Conservation (phyloP, 192 early-diverging fungal species). For the Allomyces javanicus region DNA sequence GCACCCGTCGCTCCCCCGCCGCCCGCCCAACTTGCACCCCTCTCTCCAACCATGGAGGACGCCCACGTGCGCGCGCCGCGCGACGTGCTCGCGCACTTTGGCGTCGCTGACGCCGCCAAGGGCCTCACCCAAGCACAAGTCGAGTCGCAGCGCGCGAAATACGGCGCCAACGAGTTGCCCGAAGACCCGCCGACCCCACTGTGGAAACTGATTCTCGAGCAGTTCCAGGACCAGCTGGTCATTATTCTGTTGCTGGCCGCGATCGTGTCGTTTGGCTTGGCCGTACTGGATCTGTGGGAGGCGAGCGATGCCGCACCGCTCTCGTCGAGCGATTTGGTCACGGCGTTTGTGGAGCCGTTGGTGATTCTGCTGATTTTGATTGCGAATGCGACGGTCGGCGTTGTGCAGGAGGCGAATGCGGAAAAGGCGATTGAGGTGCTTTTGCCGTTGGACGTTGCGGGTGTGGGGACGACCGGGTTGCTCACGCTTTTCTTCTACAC, state of each 20-base stretch:
- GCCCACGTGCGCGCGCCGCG: background rate
- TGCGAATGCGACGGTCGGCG: constrained; percentile 92
- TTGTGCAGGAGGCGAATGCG: constrained; percentile 87
- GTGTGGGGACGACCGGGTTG: background rate
- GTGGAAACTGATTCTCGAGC: constrained; percentile 82
- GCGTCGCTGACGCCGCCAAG: background rate
- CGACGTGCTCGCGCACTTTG: background rate
- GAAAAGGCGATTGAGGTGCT: constrained; percentile 88
- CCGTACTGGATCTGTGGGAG: constrained; percentile 58
- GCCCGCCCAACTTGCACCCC: too few species aligned
- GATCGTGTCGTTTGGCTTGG: constrained; percentile 76
- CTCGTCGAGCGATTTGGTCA: constrained; percentile 19
- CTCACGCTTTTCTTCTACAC: background rate
- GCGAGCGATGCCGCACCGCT: constrained; percentile 10
- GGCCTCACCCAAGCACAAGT: background rate
- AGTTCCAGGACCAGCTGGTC: constrained; percentile 97
- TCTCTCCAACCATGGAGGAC: background rate
- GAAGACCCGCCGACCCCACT: constrained; percentile 76
- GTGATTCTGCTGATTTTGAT: constrained; percentile 96
- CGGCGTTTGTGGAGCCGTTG: constrained; percentile 93
- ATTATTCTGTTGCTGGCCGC: constrained; percentile 84
- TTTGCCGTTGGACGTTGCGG: background rate
- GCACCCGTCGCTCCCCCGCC: too few species aligned
- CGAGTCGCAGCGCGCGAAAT: constrained; percentile 1
- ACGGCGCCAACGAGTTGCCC: constrained; percentile 48